Evolutionary conservation across 2,329 filamentous ascomycete species (phyloP), one percentile per base, ranked within the genome.

Genomic region (Phaeosphaeriaceae sp.): DNA sequence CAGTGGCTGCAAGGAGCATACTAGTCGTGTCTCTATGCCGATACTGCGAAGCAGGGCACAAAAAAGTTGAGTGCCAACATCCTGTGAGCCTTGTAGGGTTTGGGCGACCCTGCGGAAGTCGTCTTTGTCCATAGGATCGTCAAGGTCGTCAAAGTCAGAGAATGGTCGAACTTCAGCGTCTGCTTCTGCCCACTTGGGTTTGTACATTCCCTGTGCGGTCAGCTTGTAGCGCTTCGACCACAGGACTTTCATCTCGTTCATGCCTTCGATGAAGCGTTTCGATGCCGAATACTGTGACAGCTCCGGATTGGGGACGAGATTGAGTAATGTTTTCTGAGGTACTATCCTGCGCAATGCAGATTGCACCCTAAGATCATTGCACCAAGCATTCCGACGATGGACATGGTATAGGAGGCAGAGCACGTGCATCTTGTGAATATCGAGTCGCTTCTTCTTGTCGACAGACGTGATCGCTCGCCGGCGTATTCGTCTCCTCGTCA

Each of bases 1-100:
- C 0, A 99, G 82, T 1, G 89, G 87, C 66, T 99, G 95, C 3
- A 99, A 80, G 4, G 95, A 99, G 76, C 93, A 97, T 0, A 98
- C 91, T 4, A 99, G 83, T 13, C 95, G 86, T 5, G 91, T 84
- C 62, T 92, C 88, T 7, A 98, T 87, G 2, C 92, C 93, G n/a
- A 85, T 87, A n/a, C 88, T 86, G 19, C 95, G 88, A 3, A 99
- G 83, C 31, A 98, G 78, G 2, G 93, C 91, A 75, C 95, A 98
- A 70, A 96, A 97, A 0, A 99, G 77, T 74, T 98, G 93, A 1
- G 92, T 91, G 0, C 93, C 95, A 10, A 96, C 84, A 75, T 99
- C 95, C 63, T 93, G 87, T 9, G 94, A 98, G 0, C 94, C 96
- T 63, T 88, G 82, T 19, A 96, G 77, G 5, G 80, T 85, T 58